Evolutionary conservation across 2,329 filamentous ascomycete genomes (phyloP).

Genomic region (Aspergillus sp.): DNA sequence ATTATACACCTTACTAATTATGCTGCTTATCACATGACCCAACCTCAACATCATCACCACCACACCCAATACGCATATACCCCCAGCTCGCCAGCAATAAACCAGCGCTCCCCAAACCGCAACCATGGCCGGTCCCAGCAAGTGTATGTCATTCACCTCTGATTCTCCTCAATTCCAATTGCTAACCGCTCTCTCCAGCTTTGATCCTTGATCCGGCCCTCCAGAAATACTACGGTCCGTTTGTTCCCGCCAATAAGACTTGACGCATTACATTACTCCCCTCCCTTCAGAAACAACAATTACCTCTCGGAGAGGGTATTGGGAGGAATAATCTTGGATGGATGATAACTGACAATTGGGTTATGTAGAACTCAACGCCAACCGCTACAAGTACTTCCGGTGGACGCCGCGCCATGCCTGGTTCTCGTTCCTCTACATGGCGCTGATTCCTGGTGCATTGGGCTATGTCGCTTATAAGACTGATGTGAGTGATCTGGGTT

Average conservation of each 20-base stretch:
- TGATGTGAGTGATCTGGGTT: constrained; percentile 69
- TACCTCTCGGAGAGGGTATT: no score
- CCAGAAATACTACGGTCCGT: constrained; percentile 53
- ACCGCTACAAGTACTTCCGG: constrained; percentile 92
- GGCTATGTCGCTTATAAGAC: constrained; percentile 74
- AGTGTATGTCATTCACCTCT: constrained; percentile 37
- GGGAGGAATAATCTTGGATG: no score
- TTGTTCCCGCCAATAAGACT: constrained; percentile 12
- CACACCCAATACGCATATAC: constrained; percentile 2
- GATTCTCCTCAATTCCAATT: constrained; percentile 29
- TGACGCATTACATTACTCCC: background rate
- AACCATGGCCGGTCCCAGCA: constrained; percentile 55
- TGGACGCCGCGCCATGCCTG: constrained; percentile 84
- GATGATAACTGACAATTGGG: no score
- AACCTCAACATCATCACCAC: constrained; percentile 11
- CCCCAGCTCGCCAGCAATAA: background rate
- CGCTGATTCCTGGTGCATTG: constrained; percentile 69
- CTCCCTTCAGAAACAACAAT: no score
- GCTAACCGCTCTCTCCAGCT: constrained; percentile 52
- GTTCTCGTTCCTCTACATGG: constrained; percentile 75
- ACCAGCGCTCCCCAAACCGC: constrained; percentile 18
- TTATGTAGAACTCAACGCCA: constrained; percentile 71
- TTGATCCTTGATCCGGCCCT: constrained; percentile 47
- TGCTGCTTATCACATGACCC: constrained; percentile 10
- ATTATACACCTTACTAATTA: constrained; percentile 9